Percentiles rank a stretch among this genome's conserved stretches.
phyloP scores from a whole-genome alignment of 2,329 filamentous ascomycete genomes.

The Arthroderma uncinatum region DNA sequence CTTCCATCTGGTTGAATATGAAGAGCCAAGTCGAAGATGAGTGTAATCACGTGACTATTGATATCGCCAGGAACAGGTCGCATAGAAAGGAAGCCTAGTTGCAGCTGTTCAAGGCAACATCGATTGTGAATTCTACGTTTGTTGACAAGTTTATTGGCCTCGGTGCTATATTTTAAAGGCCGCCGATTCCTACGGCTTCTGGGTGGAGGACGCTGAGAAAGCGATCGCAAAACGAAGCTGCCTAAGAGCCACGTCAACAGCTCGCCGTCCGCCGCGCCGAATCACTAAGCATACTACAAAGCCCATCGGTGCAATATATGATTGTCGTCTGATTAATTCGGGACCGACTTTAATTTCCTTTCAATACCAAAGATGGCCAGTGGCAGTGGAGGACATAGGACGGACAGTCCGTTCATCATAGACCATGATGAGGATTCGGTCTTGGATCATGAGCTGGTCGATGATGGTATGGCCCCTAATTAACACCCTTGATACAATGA shows the following conservation, averaged over 20 bases:
- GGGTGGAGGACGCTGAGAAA: not conserved
- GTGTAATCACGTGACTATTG: not conserved
- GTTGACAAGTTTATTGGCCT: not conserved
- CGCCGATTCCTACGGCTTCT: not conserved
- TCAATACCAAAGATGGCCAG: conserved; percentile 23
- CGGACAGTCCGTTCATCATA: conserved; percentile 43
- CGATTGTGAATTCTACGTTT: not conserved
- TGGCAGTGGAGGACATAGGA: conserved; percentile 24
- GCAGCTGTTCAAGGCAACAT: not conserved
- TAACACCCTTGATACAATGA: not conserved
- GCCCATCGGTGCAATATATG: not conserved
- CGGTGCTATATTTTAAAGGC: not conserved
- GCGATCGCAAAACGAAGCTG: not conserved
- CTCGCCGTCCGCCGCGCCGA: not conserved
- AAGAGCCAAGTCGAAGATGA: not conserved
- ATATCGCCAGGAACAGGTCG: not conserved
- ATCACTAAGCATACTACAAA: not conserved
- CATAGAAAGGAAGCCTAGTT: not conserved
- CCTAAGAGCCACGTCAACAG: conserved; percentile 2
- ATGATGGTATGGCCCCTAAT: conserved; percentile 44
- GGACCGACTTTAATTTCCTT: not conserved
- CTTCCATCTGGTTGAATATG: not conserved
- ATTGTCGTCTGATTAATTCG: not conserved
- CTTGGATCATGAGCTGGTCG: conserved; percentile 61
- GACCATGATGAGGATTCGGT: conserved; percentile 51